Conservation (phyloP, 2,329 filamentous ascomycete genomes). For the Cytospora mali region DNA sequence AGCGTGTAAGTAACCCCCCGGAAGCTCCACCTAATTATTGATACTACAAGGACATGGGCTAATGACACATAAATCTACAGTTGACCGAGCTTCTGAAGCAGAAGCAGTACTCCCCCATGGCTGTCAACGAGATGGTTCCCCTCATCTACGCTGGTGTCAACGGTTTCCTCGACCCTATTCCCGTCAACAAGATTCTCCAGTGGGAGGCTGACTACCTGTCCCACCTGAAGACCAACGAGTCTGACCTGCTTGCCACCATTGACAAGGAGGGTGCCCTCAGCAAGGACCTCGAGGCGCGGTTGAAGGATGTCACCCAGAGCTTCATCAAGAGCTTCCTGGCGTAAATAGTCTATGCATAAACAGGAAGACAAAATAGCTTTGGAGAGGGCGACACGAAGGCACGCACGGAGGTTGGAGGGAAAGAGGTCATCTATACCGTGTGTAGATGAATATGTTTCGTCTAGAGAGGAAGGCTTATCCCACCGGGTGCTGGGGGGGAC, state of each 20-base stretch:
- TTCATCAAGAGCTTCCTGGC: constrained; percentile 93
- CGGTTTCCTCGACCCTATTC: constrained; percentile 85
- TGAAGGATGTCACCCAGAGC: constrained; percentile 72
- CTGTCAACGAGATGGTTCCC: constrained; percentile 99
- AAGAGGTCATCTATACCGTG: constrained; percentile 51
- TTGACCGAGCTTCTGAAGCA: constrained; percentile 98
- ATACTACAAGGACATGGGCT: constrained; percentile 29
- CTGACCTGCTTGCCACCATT: constrained; percentile 80
- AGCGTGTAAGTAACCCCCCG: constrained; percentile 70
- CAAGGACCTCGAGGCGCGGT: constrained; percentile 87
- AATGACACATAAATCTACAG: constrained; percentile 42
- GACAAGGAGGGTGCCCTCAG: constrained; percentile 94
- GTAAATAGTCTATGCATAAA: constrained; percentile 49
- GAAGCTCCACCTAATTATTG: neutral
- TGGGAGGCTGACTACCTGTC: constrained; percentile 96
- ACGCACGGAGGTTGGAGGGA: constrained; percentile 38
- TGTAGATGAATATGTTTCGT: constrained; percentile 48
- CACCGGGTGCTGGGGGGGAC: constrained; percentile 51
- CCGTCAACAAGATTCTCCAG: constrained; percentile 85
- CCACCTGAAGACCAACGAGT: constrained; percentile 89
- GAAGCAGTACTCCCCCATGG: constrained; percentile 99
- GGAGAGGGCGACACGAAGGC: constrained; percentile 34
- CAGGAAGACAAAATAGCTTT: constrained; percentile 31
- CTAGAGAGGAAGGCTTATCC: constrained; percentile 48
- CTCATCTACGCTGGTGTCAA: constrained; percentile 99